A percentile compares a stretch with the other conserved stretches of the same genome.
phyloP scores from a whole-genome alignment of 306 rosid genomes.

The Quercus bicolor region DNA sequence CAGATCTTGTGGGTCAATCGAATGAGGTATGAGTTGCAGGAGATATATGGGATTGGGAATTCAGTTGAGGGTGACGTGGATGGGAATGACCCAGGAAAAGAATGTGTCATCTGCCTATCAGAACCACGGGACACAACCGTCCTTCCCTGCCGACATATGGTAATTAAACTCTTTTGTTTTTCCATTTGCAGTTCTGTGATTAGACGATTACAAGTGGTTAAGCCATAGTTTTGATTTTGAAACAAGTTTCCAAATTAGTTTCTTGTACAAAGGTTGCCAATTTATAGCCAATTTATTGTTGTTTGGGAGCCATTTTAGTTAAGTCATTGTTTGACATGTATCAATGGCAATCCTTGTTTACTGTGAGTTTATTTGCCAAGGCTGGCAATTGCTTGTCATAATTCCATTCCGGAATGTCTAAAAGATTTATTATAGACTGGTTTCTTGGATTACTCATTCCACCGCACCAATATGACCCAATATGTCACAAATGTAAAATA shows the following conservation, averaged over 20 bases:
- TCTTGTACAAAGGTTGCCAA: slow-evolving; percentile 6
- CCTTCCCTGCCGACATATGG: slow-evolving; percentile 99
- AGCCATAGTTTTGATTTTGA: not conserved
- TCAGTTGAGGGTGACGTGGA: slow-evolving; percentile 81
- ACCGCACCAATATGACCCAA: not conserved
- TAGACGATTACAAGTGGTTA: not conserved
- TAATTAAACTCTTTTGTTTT: slow-evolving; percentile 31
- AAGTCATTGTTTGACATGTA: not conserved
- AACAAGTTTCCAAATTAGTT: not conserved
- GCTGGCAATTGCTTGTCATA: not conserved
- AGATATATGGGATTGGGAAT: slow-evolving; percentile 92
- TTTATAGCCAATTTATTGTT: not conserved
- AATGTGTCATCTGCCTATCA: slow-evolving; percentile 95
- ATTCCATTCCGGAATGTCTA: not conserved
- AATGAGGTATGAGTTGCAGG: slow-evolving; percentile 89
- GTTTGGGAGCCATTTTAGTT: not conserved
- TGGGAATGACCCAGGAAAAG: slow-evolving; percentile 89
- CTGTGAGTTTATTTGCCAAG: not conserved
- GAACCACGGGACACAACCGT: slow-evolving; percentile 94
- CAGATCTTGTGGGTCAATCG: slow-evolving; percentile 91
- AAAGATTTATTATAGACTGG: not conserved
- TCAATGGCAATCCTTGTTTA: not conserved
- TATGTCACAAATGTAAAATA: not conserved
- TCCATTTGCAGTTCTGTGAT: slow-evolving; percentile 8
- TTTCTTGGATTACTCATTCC: not conserved